Evolutionary conservation across 2,329 filamentous ascomycete species (phyloP).

Genomic region (Pezicula carpinea): DNA sequence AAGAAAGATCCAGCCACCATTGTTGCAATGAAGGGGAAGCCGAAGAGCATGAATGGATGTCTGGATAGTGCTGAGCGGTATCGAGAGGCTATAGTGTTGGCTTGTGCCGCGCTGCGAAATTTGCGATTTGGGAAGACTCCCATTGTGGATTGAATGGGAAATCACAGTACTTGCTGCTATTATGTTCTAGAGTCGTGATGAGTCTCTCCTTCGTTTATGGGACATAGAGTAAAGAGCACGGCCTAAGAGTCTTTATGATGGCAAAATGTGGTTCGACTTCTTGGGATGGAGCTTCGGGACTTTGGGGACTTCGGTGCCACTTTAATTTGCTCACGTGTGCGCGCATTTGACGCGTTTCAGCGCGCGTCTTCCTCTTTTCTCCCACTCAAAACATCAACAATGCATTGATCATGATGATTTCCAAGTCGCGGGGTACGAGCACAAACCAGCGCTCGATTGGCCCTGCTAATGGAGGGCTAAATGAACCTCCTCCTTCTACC

Average conservation of each 20-base stretch:
- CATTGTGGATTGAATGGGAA: constrained; percentile 37
- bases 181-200: neutral
- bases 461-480: constrained; percentile 10
- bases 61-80: constrained; percentile 73
- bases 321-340: constrained; percentile 7
- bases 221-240: no score
- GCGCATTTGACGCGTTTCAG: constrained; percentile 10
- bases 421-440: constrained; percentile 9
- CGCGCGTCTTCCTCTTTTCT: constrained; percentile 5
- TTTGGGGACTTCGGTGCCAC: constrained; percentile 11
- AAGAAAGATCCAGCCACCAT: constrained; percentile 93
- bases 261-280: constrained; percentile 4
- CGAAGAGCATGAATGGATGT: constrained; percentile 89
- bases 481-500: constrained; percentile 63
- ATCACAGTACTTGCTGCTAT: neutral
- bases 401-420: constrained; percentile 21
- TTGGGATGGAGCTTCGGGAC: neutral
- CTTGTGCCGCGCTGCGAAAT: constrained; percentile 62
- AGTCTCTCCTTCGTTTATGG: no score
- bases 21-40: constrained; percentile 83
- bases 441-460: constrained; percentile 8
- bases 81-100: constrained; percentile 63
- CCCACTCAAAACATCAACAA: constrained; percentile 9
- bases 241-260: neutral
- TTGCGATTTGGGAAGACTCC: constrained; percentile 64